Conservation (phyloP, 192 early-diverging fungal genomes). For the Gigaspora rosea region DNA sequence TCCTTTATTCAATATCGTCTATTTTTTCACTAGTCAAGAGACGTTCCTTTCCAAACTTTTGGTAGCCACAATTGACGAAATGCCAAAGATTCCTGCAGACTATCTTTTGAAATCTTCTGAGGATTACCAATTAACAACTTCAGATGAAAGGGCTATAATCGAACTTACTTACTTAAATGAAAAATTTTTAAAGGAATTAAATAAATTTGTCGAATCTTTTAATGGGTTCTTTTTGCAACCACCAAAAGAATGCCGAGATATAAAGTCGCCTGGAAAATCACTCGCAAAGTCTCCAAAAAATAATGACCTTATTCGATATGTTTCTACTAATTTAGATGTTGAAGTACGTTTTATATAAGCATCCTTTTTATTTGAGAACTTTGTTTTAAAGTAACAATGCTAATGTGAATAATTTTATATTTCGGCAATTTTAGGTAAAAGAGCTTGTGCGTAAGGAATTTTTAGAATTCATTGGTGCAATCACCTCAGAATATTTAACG, state of each 20-base stretch:
- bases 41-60: slow-evolving; percentile 30
- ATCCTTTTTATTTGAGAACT: not conserved
- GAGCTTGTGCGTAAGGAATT: slow-evolving; percentile 39
- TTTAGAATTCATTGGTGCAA: slow-evolving; percentile 38
- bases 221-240: slow-evolving; percentile 44
- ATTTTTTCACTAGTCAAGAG: slow-evolving; percentile 26
- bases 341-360: not conserved
- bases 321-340: slow-evolving; percentile 1
- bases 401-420: not conserved
- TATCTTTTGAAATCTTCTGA: not conserved
- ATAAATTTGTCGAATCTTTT: slow-evolving; percentile 52
- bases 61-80: slow-evolving; percentile 17
- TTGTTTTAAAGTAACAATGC: not conserved
- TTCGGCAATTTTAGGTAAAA: slow-evolving; percentile 28
- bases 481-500: slow-evolving; percentile 51
- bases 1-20: not conserved
- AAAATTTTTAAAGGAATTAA: slow-evolving; percentile 46
- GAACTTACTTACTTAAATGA: slow-evolving; percentile 43
- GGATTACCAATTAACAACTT: not conserved
- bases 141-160: slow-evolving; percentile 9
- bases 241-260: not conserved
- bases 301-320: not conserved
- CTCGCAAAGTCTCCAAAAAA: not conserved
- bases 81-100: not conserved
- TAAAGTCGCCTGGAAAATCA: not conserved